Percentiles rank a stretch among this genome's conserved stretches.
Conservation (phyloP, 306 rosid genomes). For the Quercus gilva region DNA sequence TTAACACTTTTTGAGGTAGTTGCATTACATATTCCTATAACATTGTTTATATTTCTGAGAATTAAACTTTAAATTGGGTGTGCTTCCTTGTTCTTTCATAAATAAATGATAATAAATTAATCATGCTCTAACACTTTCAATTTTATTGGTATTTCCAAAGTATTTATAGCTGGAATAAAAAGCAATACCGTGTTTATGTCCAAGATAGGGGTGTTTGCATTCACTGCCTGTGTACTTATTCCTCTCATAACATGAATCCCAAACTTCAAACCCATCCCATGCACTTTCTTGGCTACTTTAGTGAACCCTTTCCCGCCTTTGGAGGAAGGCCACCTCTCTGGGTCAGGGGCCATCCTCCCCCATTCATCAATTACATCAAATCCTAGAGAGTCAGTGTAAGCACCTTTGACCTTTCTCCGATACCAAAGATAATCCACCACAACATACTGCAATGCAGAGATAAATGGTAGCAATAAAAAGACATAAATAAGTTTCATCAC, state of each 20-base stretch:
- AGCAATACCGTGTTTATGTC: conserved; percentile 62
- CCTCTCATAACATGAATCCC: conserved; percentile 99
- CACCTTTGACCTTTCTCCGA: conserved; percentile 77
- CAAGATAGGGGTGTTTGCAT: conserved; percentile 87
- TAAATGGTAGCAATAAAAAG: neutral
- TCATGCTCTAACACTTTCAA: neutral
- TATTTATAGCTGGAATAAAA: conserved; percentile 8
- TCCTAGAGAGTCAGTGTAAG: conserved; percentile 74
- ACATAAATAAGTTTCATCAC: neutral
- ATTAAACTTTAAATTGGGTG: no score
- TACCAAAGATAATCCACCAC: conserved; percentile 98
- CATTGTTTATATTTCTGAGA: neutral
- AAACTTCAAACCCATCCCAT: conserved; percentile 78
- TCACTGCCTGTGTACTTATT: conserved; percentile 93
- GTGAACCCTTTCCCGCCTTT: conserved; percentile 68
- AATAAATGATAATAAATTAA: neutral
- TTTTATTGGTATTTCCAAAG: neutral
- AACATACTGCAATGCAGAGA: conserved; percentile 60
- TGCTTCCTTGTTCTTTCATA: neutral
- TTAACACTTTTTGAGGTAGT: neutral
- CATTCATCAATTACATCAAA: conserved; percentile 87
- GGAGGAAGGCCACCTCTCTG: conserved; percentile 92
- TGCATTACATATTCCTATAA: neutral
- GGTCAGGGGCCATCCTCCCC: conserved; percentile 94
- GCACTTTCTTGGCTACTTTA: conserved; percentile 71